Base-by-base conservation (phyloP, 169 alveolate species). In the Plasmodium vinckei region DNA sequence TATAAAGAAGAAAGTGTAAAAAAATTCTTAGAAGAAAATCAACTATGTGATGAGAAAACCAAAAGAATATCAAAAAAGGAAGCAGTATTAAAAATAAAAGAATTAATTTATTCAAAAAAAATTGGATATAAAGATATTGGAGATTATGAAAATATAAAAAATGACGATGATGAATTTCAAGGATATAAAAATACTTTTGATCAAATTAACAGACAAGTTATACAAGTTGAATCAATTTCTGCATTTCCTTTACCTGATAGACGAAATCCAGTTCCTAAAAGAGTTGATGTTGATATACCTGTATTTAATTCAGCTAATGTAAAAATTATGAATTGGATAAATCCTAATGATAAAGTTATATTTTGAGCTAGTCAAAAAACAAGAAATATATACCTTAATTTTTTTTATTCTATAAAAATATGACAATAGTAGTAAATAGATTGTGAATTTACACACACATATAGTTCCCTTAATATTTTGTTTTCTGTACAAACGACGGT, bases 301-400 rank as follows among this genome's bases (percentile, higher is more conserved):
- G 98, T 96, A 23, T 82, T 60, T 33, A 90, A 95, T 60, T 88
- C 93, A 53, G 89, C 93, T 7, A 87, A 93, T 53, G 94, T 91
- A 2, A 95, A 96, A 63, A 94, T 96, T n/a, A 95, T 96, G 82
- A 94, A 94, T 84, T 96, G 98, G 98, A 94, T 96, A 6, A 97
- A 96, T 72, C 98, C 98, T 0, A 93, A 92, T 56, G 98, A 96
- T 70, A 94, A 92, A 68, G 97, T 95, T 0, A 92, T 93, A 12
- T 92, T 95, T 87, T 92, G 39, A 68, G 2, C 46, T 64, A n/a
- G 88, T 6, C 63, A 68, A 46, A 65, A 25, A 9, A 9, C 12
- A 9, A 57, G 12, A 51, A 51, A 51, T 33, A 33, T 33, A 3
- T 33, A 33, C 42, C 42, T 54, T 2, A 13, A 2, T 17, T 17